phyloP scores from a whole-genome alignment of 2,329 filamentous ascomycete species.

The Ophiostoma sp. region DNA sequence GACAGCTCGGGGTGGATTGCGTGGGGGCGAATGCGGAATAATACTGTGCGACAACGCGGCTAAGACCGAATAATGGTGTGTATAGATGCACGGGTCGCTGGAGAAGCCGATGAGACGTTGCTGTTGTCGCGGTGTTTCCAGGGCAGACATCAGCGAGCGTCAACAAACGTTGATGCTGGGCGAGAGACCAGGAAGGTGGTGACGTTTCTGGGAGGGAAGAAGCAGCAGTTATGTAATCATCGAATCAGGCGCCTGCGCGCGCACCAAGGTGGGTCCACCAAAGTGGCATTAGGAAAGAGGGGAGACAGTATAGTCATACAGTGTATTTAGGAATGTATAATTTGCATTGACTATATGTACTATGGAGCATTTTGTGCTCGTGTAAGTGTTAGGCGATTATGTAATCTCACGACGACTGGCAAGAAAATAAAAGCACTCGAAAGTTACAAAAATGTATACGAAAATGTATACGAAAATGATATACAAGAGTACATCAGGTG shows the following conservation, averaged over 20 bases:
- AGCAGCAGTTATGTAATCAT: conserved; percentile 1
- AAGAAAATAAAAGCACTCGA: too few relatives aligned
- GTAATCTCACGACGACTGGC: too few relatives aligned
- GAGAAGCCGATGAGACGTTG: too few relatives aligned
- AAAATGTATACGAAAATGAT: too few relatives aligned
- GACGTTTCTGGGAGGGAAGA: neutral
- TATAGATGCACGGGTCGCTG: neutral
- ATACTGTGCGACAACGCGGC: neutral
- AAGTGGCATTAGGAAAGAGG: neutral
- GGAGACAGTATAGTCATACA: neutral
- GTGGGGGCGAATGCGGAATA: neutral
- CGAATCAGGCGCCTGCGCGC: neutral
- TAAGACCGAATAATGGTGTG: too few relatives aligned
- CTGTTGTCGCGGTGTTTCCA: neutral
- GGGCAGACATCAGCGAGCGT: neutral
- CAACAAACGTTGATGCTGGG: neutral
- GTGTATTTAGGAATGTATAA: too few relatives aligned
- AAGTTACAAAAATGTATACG: too few relatives aligned
- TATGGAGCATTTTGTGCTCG: too few relatives aligned
- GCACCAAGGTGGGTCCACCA: neutral
- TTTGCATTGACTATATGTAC: too few relatives aligned
- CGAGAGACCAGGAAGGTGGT: conserved; percentile 6
- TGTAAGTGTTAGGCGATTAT: too few relatives aligned
- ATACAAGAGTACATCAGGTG: too few relatives aligned
- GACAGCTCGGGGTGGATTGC: neutral